phyloP scores from a whole-genome alignment of 2,329 filamentous ascomycete genomes.

The Apiospora pterosperma region DNA sequence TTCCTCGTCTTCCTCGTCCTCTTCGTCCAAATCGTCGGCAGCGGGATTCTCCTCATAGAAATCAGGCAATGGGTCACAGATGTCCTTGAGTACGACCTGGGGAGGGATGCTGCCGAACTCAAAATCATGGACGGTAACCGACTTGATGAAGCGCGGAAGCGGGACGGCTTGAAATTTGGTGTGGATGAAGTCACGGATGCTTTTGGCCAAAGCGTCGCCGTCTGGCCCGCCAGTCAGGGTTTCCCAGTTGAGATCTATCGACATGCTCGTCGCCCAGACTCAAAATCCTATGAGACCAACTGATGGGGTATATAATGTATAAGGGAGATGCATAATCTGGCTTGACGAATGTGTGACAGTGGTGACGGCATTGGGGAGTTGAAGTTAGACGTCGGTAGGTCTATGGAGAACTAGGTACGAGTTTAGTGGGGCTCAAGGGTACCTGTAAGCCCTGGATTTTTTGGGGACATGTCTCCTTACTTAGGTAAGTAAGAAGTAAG shows the following conservation, averaged over 20 bases:
- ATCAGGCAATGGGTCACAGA: conserved; percentile 90
- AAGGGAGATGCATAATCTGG: background rate
- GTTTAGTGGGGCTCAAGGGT: too few relatives aligned
- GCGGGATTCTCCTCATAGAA: conserved; percentile 87
- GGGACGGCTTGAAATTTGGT: conserved; percentile 91
- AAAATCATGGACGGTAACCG: conserved; percentile 91
- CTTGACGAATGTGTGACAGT: background rate
- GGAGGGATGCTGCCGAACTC: conserved; percentile 84
- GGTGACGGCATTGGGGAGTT: background rate
- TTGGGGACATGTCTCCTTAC: too few relatives aligned
- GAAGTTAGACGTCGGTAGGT: too few relatives aligned
- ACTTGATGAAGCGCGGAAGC: conserved; percentile 93
- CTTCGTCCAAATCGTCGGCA: conserved; percentile 53
- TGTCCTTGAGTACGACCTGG: conserved; percentile 89
- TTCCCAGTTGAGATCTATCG: conserved; percentile 96
- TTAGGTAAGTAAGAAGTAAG: too few relatives aligned
- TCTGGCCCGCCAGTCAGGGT: conserved; percentile 86
- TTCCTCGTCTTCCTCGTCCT: conserved; percentile 41
- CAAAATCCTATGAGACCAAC: background rate
- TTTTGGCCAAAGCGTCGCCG: conserved; percentile 77
- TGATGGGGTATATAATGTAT: background rate
- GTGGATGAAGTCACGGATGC: conserved; percentile 90
- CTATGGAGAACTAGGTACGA: too few relatives aligned
- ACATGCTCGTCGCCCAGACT: conserved; percentile 57
- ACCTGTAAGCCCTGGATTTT: too few relatives aligned